Conservation (phyloP, 2,329 filamentous ascomycete genomes). For the Penicillium griseofulvum region DNA sequence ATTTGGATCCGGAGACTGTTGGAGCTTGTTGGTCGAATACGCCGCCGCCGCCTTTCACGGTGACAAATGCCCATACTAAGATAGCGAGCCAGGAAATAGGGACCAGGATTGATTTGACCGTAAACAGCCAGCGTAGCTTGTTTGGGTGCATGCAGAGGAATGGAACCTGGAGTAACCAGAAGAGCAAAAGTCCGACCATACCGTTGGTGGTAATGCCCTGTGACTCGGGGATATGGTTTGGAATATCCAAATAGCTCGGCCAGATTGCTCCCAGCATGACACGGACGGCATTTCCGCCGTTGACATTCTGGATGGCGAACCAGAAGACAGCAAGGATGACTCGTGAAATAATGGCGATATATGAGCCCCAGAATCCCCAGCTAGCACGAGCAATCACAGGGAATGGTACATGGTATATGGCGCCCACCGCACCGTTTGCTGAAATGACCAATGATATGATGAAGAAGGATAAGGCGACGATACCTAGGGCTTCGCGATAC, state of each 20-base stretch:
- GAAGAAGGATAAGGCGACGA: constrained; percentile 52
- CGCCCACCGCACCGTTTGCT: constrained; percentile 56
- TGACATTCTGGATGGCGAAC: constrained; percentile 66
- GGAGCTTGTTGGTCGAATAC: constrained; percentile 47
- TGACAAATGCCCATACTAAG: constrained; percentile 61
- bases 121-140: constrained; percentile 39
- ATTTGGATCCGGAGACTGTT: constrained; percentile 49
- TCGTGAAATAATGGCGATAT: constrained; percentile 54
- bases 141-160: constrained; percentile 47
- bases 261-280: constrained; percentile 56
- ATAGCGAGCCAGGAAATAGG: constrained; percentile 62
- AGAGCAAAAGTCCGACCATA: constrained; percentile 47
- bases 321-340: constrained; percentile 58
- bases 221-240: constrained; percentile 39
- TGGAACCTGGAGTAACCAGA: constrained; percentile 47
- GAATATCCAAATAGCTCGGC: constrained; percentile 40
- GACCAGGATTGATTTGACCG: constrained; percentile 45
- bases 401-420: constrained; percentile 55
- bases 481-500: constrained; percentile 52
- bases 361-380: constrained; percentile 59
- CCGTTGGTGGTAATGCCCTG: constrained; percentile 48
- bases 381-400: constrained; percentile 55
- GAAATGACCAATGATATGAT: constrained; percentile 60
- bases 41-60: constrained; percentile 50
- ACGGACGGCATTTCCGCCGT: constrained; percentile 56